Evolutionary conservation across 768 basidiomycete genomes (phyloP).

Genomic region (Hygrocybe punicea): DNA sequence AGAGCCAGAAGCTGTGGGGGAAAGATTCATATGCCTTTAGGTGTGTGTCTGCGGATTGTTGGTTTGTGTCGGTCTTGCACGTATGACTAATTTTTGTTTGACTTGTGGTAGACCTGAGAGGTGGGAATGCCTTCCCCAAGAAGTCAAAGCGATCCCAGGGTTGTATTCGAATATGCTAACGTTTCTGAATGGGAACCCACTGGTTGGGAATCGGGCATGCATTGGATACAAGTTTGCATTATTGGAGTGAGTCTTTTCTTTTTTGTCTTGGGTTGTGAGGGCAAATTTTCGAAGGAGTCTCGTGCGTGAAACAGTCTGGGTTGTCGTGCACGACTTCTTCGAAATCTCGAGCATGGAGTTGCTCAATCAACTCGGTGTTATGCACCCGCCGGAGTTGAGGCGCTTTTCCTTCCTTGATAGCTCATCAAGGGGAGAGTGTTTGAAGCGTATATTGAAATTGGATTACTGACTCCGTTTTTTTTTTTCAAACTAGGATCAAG

Average conservation of each 20-base stretch:
- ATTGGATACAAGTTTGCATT: slow-evolving; percentile 63
- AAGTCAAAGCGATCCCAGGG: slow-evolving; percentile 44
- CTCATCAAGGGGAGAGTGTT: too few relatives aligned
- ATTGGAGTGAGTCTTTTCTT: slow-evolving; percentile 47
- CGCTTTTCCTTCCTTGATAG: too few relatives aligned
- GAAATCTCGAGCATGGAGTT: too few relatives aligned
- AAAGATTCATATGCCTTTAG: slow-evolving; percentile 61
- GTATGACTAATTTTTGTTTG: slow-evolving; percentile 16
- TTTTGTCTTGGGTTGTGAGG: not conserved
- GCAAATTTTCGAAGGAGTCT: not conserved
- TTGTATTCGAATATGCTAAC: slow-evolving; percentile 53
- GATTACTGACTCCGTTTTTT: slow-evolving; percentile 11
- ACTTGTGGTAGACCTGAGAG: slow-evolving; percentile 53
- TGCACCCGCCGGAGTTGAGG: not conserved
- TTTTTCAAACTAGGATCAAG: slow-evolving; percentile 50
- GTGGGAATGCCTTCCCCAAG: slow-evolving; percentile 43
- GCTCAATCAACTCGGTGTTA: too few relatives aligned
- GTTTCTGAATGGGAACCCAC: slow-evolving; percentile 51
- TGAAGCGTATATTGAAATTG: too few relatives aligned
- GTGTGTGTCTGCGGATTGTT: slow-evolving; percentile 29
- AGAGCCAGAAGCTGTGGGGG: slow-evolving; percentile 55
- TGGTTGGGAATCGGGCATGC: slow-evolving; percentile 53
- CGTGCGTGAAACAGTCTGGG: not conserved
- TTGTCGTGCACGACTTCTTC: too few relatives aligned
- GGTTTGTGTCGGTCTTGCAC: slow-evolving; percentile 11